These are phyloP conservation scores for Cutaneotrichosporon mucoides DNA, from an alignment of 1,284 basidiomycete genomes.

Conservation along the genomic window DNA sequence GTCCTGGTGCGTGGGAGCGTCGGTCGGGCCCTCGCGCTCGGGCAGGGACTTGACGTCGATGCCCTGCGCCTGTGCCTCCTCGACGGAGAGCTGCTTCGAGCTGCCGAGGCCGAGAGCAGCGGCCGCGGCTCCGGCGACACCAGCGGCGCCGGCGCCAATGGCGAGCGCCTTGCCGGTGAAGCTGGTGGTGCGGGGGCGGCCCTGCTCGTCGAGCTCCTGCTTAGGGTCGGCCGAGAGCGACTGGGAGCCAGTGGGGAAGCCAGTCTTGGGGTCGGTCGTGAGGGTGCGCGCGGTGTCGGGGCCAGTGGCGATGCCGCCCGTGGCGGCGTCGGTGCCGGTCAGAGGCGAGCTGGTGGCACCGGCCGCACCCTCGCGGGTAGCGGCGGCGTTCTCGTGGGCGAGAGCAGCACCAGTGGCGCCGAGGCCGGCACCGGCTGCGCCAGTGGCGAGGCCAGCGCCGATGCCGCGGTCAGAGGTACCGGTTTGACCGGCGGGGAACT, in stretches of 20 bases:
- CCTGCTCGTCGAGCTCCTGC: background rate
- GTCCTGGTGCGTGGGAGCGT: conserved; percentile 19
- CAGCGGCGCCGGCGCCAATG: conserved; percentile 18
- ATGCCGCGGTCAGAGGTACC: background rate
- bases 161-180: conserved; percentile 10
- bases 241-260: no score
- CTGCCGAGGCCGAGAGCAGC: conserved; percentile 42
- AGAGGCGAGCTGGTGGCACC: conserved; percentile 1
- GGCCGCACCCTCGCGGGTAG: background rate
- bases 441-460: conserved; percentile 7
- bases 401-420: conserved; percentile 37
- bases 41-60: conserved; percentile 36
- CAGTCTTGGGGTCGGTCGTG: no score
- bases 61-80: conserved; percentile 43
- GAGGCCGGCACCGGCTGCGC: conserved; percentile 21
- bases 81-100: conserved; percentile 32
- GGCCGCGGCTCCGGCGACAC: conserved; percentile 28
- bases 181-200: background rate
- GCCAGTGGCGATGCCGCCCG: background rate
- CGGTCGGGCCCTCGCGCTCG: conserved; percentile 28
- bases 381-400: conserved; percentile 31
- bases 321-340: background rate
- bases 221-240: no score
- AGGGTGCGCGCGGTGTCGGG: background rate
- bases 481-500: background rate